phyloP scores from a whole-genome alignment of 2,329 filamentous ascomycete species.

The Plectosphaerella sp. region DNA sequence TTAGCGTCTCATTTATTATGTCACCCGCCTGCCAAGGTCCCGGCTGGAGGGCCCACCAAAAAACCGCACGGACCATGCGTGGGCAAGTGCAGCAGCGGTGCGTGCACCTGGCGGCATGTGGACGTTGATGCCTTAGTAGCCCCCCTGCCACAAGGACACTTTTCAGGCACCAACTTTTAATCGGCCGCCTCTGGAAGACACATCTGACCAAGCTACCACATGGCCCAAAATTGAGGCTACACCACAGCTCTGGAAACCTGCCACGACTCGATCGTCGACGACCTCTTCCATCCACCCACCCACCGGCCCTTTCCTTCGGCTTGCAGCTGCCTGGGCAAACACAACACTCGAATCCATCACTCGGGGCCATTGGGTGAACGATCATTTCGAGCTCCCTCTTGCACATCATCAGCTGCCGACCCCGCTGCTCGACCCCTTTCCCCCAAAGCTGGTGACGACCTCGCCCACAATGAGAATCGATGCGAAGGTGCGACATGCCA shows the following conservation, averaged over 20 bases:
- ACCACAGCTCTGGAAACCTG: constrained; percentile 14
- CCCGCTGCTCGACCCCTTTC: constrained; percentile 5
- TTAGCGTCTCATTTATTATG: too few species aligned
- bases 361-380: neutral
- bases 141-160: neutral
- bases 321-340: constrained; percentile 8
- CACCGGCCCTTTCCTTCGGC: constrained; percentile 6
- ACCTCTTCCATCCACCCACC: neutral
- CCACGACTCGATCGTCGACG: constrained; percentile 6
- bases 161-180: constrained; percentile 10
- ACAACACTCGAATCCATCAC: neutral
- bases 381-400: neutral
- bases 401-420: neutral
- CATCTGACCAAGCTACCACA: constrained; percentile 15
- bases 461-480: constrained; percentile 12
- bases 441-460: constrained; percentile 9
- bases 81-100: too few species aligned
- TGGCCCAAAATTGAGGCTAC: constrained; percentile 12
- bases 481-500: constrained; percentile 8
- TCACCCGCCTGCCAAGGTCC: too few species aligned
- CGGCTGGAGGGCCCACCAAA: too few species aligned
- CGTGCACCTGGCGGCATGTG: neutral
- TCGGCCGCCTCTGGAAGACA: constrained; percentile 12
- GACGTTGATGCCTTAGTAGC: neutral
- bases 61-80: too few species aligned